Conservation (phyloP, 2,329 filamentous ascomycete genomes). For the Chrysoporthe puriensis region DNA sequence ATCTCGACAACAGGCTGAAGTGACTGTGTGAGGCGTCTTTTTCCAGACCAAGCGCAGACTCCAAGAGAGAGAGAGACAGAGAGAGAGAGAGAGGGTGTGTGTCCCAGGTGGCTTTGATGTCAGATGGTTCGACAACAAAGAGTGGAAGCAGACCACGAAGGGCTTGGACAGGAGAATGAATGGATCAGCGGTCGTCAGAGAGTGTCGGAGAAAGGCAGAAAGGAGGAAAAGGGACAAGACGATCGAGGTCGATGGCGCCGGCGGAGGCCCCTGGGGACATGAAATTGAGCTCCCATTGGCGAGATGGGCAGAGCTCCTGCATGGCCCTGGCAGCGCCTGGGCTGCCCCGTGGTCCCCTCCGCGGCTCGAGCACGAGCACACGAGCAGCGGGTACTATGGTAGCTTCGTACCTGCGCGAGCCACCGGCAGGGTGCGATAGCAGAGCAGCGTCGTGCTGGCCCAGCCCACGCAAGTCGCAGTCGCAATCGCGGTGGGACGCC, state of each 20-base stretch:
- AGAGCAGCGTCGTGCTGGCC: not conserved
- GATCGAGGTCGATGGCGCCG: constrained; percentile 19
- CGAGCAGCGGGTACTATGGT: not conserved
- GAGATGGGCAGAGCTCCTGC: constrained; percentile 28
- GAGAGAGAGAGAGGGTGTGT: not conserved
- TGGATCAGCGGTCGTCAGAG: constrained; percentile 26
- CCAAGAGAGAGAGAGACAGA: constrained; percentile 16
- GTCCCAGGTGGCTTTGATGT: constrained; percentile 28
- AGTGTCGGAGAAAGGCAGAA: constrained; percentile 23
- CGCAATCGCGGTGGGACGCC: constrained; percentile 13
- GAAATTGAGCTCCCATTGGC: constrained; percentile 30
- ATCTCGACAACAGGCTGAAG: constrained; percentile 28
- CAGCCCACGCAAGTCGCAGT: constrained; percentile 6
- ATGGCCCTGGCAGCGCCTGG: constrained; percentile 18
- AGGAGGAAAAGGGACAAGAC: constrained; percentile 21
- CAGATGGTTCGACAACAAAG: constrained; percentile 22
- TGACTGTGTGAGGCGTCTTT: constrained; percentile 18
- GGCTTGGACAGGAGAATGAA: constrained; percentile 10
- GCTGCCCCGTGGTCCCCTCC: constrained; percentile 1
- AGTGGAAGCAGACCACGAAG: constrained; percentile 23
- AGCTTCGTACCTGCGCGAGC: not conserved
- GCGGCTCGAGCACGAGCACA: constrained; percentile 23
- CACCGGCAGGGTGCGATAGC: not conserved
- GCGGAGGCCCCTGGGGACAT: constrained; percentile 28
- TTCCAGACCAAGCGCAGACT: constrained; percentile 27